phyloP scores from a whole-genome alignment of 257 asterid species.

The Penstemon davidsonii region DNA sequence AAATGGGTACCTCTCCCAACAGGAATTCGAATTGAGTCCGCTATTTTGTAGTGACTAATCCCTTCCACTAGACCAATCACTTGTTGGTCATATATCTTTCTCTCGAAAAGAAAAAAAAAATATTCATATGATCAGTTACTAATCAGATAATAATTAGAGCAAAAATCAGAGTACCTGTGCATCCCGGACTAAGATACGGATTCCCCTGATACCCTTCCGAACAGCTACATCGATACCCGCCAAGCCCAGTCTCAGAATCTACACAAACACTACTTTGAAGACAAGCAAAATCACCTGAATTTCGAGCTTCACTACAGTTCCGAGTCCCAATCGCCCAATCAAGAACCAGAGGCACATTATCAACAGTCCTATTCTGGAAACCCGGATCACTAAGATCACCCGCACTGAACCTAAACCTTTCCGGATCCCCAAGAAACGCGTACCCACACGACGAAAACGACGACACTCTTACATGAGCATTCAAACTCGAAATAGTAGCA shows the following conservation, averaged over 20 bases:
- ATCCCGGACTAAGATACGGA: slow-evolving; percentile 34
- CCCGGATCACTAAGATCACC: slow-evolving; percentile 26
- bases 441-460: slow-evolving; percentile 40
- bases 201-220: slow-evolving; percentile 30
- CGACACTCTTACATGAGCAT: neutral
- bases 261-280: slow-evolving; percentile 17
- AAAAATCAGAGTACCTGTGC: slow-evolving; percentile 24
- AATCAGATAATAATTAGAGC: no score
- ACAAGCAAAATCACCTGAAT: slow-evolving; percentile 16
- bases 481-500: neutral
- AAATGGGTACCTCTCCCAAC: no score
- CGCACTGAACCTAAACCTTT: slow-evolving; percentile 24
- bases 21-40: no score
- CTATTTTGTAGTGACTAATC: no score
- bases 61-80: no score
- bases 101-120: no score
- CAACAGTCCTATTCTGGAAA: slow-evolving; percentile 25
- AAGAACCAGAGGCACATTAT: slow-evolving; percentile 28
- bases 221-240: slow-evolving; percentile 32
- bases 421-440: slow-evolving; percentile 42
- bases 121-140: no score
- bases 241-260: slow-evolving; percentile 28
- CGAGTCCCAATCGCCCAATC: slow-evolving; percentile 36
- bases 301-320: slow-evolving; percentile 15
- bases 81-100: no score